Evolutionary conservation across 305 asterid species (phyloP).

Genomic region (Solanum hybrid): DNA sequence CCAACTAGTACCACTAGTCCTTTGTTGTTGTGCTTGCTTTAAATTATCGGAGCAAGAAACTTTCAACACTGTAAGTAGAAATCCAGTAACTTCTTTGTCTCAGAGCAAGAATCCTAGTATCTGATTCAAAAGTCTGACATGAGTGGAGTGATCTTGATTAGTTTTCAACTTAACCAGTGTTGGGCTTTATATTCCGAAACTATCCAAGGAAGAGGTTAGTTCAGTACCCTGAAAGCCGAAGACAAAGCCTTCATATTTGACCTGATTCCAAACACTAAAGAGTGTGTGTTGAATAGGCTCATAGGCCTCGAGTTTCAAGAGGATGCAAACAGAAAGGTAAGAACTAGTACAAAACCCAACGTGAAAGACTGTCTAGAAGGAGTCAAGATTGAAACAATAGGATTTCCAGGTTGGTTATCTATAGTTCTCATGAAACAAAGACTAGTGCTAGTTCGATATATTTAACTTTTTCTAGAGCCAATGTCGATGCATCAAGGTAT

Average conservation of each 20-base stretch:
- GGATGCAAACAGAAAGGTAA: neutral
- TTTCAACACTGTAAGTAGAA: neutral
- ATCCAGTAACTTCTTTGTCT: neutral
- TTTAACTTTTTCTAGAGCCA: neutral
- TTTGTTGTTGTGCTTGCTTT: neutral
- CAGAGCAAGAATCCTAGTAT: neutral
- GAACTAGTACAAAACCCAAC: neutral
- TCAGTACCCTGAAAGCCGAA: neutral
- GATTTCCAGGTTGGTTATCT: neutral
- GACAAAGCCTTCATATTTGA: neutral
- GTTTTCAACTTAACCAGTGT: neutral
- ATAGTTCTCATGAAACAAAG: neutral
- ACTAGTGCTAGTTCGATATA: neutral
- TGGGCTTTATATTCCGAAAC: neutral
- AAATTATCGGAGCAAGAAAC: neutral
- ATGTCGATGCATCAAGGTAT: neutral
- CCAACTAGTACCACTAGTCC: neutral
- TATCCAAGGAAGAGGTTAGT: neutral
- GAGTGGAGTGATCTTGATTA: neutral
- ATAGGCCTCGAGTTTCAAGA: neutral
- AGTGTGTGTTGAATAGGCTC: neutral
- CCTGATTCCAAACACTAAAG: neutral
- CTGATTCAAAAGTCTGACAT: neutral
- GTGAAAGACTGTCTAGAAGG: neutral
- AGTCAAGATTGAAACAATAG: neutral